Evolutionary conservation across 192 early-diverging fungal species (phyloP).

Genomic region (Backusella sp.): DNA sequence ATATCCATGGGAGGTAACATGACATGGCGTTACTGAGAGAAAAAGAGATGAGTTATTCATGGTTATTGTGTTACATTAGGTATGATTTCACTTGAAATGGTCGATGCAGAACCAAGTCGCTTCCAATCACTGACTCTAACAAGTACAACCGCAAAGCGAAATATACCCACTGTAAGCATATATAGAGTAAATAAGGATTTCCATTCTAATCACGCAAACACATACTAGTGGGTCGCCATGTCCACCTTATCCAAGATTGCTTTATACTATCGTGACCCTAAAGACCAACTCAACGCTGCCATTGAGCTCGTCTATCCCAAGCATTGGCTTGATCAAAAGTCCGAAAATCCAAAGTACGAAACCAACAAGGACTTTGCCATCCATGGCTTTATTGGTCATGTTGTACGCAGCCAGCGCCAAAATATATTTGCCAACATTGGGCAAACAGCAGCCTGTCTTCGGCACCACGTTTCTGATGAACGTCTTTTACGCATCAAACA

Average conservation of each 20-base stretch:
- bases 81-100: constrained; percentile 82
- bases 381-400: neutral
- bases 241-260: constrained; percentile 20
- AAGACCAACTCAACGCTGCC: constrained; percentile 28
- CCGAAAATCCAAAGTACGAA: constrained; percentile 12
- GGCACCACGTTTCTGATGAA: constrained; percentile 34
- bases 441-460: constrained; percentile 32
- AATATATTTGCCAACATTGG: constrained; percentile 32
- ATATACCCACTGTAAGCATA: constrained; percentile 35
- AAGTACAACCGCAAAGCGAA: constrained; percentile 55
- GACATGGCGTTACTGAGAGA: neutral
- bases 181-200: neutral
- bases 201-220: neutral
- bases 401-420: constrained; percentile 11
- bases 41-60: too few relatives aligned
- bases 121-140: constrained; percentile 59
- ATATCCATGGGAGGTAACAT: constrained; percentile 66
- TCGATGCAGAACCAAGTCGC: constrained; percentile 50
- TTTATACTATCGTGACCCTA: constrained; percentile 31
- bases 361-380: constrained; percentile 28
- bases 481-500: constrained; percentile 26
- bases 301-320: constrained; percentile 39
- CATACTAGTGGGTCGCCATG: constrained; percentile 22
- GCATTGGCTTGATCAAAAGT: constrained; percentile 38
- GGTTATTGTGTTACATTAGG: neutral